Conservation (phyloP, 2,329 filamentous ascomycete species). For the Cladophialophora carrionii region DNA sequence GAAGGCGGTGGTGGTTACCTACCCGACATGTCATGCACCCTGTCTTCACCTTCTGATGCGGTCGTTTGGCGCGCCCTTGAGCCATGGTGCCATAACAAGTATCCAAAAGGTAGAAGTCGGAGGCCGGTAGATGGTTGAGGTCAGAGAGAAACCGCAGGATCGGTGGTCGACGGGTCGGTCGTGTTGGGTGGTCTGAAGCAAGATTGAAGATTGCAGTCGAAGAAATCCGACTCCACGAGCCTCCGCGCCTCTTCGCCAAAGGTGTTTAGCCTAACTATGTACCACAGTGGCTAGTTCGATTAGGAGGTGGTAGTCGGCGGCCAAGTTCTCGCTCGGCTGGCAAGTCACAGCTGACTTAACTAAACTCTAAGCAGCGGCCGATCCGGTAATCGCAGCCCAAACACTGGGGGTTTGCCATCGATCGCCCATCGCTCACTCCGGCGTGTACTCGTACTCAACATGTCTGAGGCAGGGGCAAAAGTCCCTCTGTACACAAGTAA, state of each 20-base stretch:
- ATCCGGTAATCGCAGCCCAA: slow-evolving; percentile 11
- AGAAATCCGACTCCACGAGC: not conserved
- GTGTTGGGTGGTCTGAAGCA: not conserved
- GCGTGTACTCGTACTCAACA: not conserved
- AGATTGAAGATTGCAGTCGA: not conserved
- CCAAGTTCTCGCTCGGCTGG: not conserved
- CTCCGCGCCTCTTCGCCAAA: not conserved
- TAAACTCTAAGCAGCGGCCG: slow-evolving; percentile 11
- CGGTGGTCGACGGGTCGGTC: not conserved
- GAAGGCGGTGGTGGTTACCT: slow-evolving; percentile 1
- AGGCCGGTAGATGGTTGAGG: not conserved
- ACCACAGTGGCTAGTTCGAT: not conserved
- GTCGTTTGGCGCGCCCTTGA: slow-evolving; percentile 32
- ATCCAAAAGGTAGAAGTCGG: not conserved
- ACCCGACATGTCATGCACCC: slow-evolving; percentile 36
- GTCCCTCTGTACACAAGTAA: not conserved
- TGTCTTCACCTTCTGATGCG: slow-evolving; percentile 35
- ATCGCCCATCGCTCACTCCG: not conserved
- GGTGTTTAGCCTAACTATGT: not conserved
- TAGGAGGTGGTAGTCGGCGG: slow-evolving; percentile 5
- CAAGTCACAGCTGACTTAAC: not conserved
- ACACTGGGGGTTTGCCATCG: not conserved
- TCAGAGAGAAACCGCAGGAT: not conserved
- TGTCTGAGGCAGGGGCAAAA: slow-evolving; percentile 4
- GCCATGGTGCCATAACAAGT: slow-evolving; percentile 28